Conservation (phyloP, 176 grass and related monocot genomes). For the Cocos nucifera region DNA sequence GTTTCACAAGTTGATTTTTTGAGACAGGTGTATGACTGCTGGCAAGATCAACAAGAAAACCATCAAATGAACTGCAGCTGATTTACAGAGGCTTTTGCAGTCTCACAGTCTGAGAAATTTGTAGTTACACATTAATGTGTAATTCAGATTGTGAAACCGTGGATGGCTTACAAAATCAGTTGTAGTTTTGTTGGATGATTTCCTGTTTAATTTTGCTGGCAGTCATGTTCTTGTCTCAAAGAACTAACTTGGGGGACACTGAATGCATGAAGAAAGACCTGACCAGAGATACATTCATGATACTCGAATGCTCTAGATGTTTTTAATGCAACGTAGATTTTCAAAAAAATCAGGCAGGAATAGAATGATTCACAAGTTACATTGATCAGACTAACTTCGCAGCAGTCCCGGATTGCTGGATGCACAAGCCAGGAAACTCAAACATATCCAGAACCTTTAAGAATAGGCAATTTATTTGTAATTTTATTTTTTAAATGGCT, state of each 20-base stretch:
- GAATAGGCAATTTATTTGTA: too few relatives aligned
- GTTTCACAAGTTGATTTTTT: not conserved
- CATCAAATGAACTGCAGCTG: not conserved
- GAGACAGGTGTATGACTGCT: not conserved
- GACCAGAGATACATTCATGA: too few relatives aligned
- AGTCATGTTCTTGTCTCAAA: conserved; percentile 1
- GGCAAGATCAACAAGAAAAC: not conserved
- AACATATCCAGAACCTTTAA: too few relatives aligned
- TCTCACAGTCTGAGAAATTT: not conserved
- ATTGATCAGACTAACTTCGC: too few relatives aligned
- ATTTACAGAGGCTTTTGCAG: not conserved
- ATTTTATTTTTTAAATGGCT: too few relatives aligned
- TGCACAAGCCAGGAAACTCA: too few relatives aligned
- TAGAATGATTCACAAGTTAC: too few relatives aligned
- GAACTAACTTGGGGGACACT: not conserved
- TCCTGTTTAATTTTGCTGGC: conserved; percentile 1
- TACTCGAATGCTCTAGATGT: too few relatives aligned
- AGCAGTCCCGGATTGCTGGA: too few relatives aligned
- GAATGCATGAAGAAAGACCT: not conserved
- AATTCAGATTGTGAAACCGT: not conserved
- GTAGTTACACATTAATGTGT: not conserved
- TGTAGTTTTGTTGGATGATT: not conserved
- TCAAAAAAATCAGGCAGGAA: too few relatives aligned
- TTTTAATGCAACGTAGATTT: too few relatives aligned
- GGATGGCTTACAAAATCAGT: not conserved